Conservation (phyloP, 2,329 filamentous ascomycete genomes). For the Aurifilum marmelostoma region DNA sequence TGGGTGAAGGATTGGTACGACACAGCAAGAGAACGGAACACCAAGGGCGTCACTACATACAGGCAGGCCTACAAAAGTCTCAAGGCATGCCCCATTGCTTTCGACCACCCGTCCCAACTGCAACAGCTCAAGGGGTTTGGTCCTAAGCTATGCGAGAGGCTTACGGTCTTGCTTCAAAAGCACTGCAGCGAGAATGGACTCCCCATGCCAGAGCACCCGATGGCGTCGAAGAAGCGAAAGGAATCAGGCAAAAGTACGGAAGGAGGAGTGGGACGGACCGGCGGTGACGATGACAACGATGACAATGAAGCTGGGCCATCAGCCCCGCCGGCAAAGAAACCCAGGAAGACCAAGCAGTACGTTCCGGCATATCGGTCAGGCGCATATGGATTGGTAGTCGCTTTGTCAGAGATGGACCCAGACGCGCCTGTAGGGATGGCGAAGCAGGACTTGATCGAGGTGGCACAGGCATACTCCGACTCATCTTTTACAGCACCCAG, state of each 20-base stretch:
- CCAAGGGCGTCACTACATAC: slow-evolving; percentile 73
- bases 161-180: slow-evolving; percentile 63
- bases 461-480: slow-evolving; percentile 73
- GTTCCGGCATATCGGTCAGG: slow-evolving; percentile 75
- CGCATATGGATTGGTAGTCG: slow-evolving; percentile 72
- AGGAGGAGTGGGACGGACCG: slow-evolving; percentile 36
- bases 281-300: slow-evolving; percentile 35
- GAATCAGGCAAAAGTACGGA: slow-evolving; percentile 32
- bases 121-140: slow-evolving; percentile 76
- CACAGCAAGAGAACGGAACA: slow-evolving; percentile 67
- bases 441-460: slow-evolving; percentile 69
- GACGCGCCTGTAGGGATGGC: slow-evolving; percentile 61
- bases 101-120: slow-evolving; percentile 73
- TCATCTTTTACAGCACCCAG: slow-evolving; percentile 70
- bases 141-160: slow-evolving; percentile 68
- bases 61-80: slow-evolving; percentile 77
- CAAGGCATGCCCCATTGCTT: slow-evolving; percentile 71
- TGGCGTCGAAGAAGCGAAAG: slow-evolving; percentile 45
- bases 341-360: slow-evolving; percentile 66
- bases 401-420: slow-evolving; percentile 63
- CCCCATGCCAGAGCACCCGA: slow-evolving; percentile 65
- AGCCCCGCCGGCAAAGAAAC: slow-evolving; percentile 57
- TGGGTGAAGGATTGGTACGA: slow-evolving; percentile 83
- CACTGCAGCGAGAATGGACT: slow-evolving; percentile 70
- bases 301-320: slow-evolving; percentile 42